Evolutionary conservation across 306 rosid species (phyloP), one percentile per base, ranked within the genome.

Genomic region (Trifolium dubium): DNA sequence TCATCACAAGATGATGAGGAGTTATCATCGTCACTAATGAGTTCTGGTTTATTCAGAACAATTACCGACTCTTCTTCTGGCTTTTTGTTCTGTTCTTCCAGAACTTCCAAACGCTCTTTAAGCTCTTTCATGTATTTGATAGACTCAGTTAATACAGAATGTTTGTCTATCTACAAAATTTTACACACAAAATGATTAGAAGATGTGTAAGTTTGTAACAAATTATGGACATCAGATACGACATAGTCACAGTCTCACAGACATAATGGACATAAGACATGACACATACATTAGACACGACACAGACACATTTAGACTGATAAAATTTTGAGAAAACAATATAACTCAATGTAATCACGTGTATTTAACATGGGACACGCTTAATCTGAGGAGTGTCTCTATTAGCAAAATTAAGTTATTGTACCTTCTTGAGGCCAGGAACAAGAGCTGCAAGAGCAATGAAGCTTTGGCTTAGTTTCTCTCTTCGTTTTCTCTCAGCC

Each of bases 401-500:
- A 23, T 23, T 23, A 23, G 23, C 23, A 23, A 23, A 23, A 23
- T 23, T 23, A 1, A 23, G 23, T 23, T n/a, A 14, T 15, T 15
- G 13, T 66, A 92, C 96, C 97, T 92, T 92, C 66, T 90, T 92
- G 0, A 90, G 82, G 58, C 85, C 86, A 12, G 97, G 97, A 39
- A 92, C 55, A 39, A 92, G 81, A 15, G 90, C 89, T 2, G 96
- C 88, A 61, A 92, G 98, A 69, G 95, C 90, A 47, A 92, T 87
- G 84, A 92, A 92, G n/a, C 89, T 71, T 59, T 88, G 91, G 85
- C 83, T 81, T 70, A 92, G 96, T 68, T 88, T 88, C 80, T 88
- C 96, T 78, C 98, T 81, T 5, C 98, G 73, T 70, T 80, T 90
- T 64, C 98, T 84, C 72, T 92, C 98, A 0, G 95, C 95, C 61